Evolutionary conservation across 202 grass and related monocot species (phyloP), one percentile per base, ranked within the genome.

Genomic region (Panicum hallii): DNA sequence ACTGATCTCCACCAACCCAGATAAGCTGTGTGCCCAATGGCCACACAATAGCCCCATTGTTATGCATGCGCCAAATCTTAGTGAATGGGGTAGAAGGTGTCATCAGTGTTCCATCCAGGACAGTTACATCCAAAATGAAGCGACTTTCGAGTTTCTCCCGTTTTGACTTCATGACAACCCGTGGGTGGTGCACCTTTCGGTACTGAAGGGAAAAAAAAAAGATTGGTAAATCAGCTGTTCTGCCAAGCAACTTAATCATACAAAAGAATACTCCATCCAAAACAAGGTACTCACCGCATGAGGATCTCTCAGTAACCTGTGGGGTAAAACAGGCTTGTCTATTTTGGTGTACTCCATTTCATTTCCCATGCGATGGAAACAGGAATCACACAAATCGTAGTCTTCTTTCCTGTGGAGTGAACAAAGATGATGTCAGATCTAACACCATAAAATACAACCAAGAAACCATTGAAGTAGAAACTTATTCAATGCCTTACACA

Each of bases 11-110:
- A 78, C 87, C 95, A 78, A 93, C 85, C 89, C 90, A 95, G 71
- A 98, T 81, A 83, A 98, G 83, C 45, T 85, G 89, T 47, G 91
- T 95, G 49, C 95, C 89, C 38, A 85, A 79, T 7, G 95, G 93
- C 95, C 95, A 98, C 40, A 46, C 64, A 55, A 80, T 80, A 79
- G 81, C 75, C 69, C 95, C 95, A 77, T 95, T 97, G 81, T 98
- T 98, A 82, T 84, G 83, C 83, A 98, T 92, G 61, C 85, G 77
- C 95, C 95, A 98, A 78, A 98, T 92, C 82, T 98, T 98, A 60
- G 89, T 95, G 80, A 98, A 95, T 5, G 83, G 61, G 49, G 87
- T 93, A 15, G 83, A 90, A 77, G 93, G 83, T 63, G 87, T 20
- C 83, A 98, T 90, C 67, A 90, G 14, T 55, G 91, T 93, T 70